phyloP scores from a whole-genome alignment of 106 monocot species.

The Allium cepa region DNA sequence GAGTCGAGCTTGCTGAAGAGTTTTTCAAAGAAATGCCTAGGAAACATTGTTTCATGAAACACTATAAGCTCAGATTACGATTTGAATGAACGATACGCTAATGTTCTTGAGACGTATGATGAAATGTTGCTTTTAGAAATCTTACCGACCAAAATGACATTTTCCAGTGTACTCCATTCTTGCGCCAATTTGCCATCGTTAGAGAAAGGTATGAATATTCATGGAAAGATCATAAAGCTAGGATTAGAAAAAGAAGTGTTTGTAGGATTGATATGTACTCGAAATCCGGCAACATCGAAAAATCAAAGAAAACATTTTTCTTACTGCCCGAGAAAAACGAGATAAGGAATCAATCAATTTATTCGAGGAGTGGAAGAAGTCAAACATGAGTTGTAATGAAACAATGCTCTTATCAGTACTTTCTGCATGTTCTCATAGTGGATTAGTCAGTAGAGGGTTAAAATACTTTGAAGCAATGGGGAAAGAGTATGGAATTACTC shows the following conservation, averaged over 20 bases:
- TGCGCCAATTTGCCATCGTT: slow-evolving; percentile 40
- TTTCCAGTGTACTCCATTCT: slow-evolving; percentile 48
- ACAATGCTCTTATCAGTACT: slow-evolving; percentile 35
- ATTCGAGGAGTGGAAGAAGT: slow-evolving; percentile 34
- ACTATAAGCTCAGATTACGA: slow-evolving; percentile 53
- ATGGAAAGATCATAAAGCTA: slow-evolving; percentile 39
- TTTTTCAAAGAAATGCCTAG: slow-evolving; percentile 29
- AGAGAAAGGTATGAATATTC: slow-evolving; percentile 42
- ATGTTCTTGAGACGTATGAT: slow-evolving; percentile 28
- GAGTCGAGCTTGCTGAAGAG: slow-evolving; percentile 25
- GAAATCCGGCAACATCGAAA: slow-evolving; percentile 52
- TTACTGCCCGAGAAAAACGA: slow-evolving; percentile 52
- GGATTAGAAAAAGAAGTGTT: slow-evolving; percentile 34
- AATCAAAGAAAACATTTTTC: slow-evolving; percentile 28
- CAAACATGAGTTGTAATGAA: slow-evolving; percentile 24
- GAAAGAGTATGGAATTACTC: slow-evolving; percentile 27
- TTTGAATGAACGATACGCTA: slow-evolving; percentile 14
- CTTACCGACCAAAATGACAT: slow-evolving; percentile 32
- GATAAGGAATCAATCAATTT: slow-evolving; percentile 36
- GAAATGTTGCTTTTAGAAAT: slow-evolving; percentile 34
- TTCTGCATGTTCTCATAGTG: slow-evolving; percentile 48
- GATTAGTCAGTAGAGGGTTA: slow-evolving; percentile 36
- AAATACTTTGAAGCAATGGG: slow-evolving; percentile 51
- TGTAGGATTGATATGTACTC: slow-evolving; percentile 62
- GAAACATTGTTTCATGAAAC: slow-evolving; percentile 50